phyloP scores from a whole-genome alignment of 2,329 filamentous ascomycete species.

The Hirsutella rhossiliensis region DNA sequence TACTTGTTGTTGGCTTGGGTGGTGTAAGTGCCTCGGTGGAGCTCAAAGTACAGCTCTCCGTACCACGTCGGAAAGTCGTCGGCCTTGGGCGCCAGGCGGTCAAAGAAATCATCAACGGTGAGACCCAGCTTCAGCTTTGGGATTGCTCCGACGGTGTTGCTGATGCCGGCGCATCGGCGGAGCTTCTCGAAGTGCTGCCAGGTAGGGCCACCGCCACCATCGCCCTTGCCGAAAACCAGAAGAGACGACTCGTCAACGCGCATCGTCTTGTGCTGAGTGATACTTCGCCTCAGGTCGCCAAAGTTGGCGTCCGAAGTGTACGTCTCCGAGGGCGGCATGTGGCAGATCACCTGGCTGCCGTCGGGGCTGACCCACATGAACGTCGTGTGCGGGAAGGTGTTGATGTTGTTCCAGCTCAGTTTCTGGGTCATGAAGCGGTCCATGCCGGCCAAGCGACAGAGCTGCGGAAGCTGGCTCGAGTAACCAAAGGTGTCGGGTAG shows the following conservation, averaged over 20 bases:
- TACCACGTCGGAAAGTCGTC: constrained; percentile 86
- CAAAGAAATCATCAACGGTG: constrained; percentile 92
- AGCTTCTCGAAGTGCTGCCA: constrained; percentile 93
- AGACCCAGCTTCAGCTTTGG: constrained; percentile 82
- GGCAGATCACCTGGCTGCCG: constrained; percentile 91
- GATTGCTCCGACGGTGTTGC: constrained; percentile 67
- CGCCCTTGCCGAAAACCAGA: constrained; percentile 90
- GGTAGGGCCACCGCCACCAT: constrained; percentile 90
- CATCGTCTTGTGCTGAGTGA: constrained; percentile 89
- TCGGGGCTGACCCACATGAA: constrained; percentile 98
- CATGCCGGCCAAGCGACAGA: constrained; percentile 93
- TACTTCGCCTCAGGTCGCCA: constrained; percentile 81
- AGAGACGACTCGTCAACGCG: constrained; percentile 85
- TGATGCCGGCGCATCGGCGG: constrained; percentile 79
- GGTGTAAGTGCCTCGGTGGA: constrained; percentile 94
- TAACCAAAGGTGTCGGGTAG: constrained; percentile 97
- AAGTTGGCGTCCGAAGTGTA: constrained; percentile 94
- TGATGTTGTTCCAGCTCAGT: constrained; percentile 99
- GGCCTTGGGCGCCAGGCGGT: constrained; percentile 67
- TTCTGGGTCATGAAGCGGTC: constrained; percentile 95
- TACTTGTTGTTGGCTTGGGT: constrained; percentile 96
- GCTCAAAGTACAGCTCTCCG: constrained; percentile 93
- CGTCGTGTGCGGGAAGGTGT: constrained; percentile 95
- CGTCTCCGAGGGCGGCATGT: constrained; percentile 93
- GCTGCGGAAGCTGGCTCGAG: constrained; percentile 84